These are phyloP conservation scores for Rhizopogon vesiculosus DNA, from an alignment of 768 basidiomycete genomes.

Conservation along the genomic window DNA sequence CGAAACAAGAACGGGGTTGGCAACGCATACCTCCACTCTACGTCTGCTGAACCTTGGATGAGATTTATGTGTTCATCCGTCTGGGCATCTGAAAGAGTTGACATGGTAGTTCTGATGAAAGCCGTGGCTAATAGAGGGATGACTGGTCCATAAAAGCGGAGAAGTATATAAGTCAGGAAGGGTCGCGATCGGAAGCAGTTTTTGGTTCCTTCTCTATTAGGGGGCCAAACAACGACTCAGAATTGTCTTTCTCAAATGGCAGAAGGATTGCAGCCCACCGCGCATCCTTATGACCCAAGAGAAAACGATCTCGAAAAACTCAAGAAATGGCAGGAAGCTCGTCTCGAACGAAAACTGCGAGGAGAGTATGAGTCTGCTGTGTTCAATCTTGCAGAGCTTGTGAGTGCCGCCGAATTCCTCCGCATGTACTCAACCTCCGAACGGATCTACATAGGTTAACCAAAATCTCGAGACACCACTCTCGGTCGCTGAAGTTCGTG, in stretches of 20 bases:
- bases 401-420: slow-evolving; percentile 26
- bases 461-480: slow-evolving; percentile 62
- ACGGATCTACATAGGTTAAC: slow-evolving; percentile 45
- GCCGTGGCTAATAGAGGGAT: neutral
- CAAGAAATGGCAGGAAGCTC: slow-evolving; percentile 68
- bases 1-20: slow-evolving; percentile 1
- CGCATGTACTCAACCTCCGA: neutral
- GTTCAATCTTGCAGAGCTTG: slow-evolving; percentile 58
- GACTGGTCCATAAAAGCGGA: neutral
- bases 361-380: slow-evolving; percentile 78
- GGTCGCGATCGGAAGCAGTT: slow-evolving; percentile 15
- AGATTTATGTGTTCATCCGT: slow-evolving; percentile 47
- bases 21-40: slow-evolving; percentile 71
- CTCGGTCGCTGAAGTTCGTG: slow-evolving; percentile 69
- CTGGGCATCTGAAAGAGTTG: slow-evolving; percentile 10
- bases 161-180: slow-evolving; percentile 14
- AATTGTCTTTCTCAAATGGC: neutral
- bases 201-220: no score
- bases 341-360: slow-evolving; percentile 59
- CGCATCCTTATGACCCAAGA: slow-evolving; percentile 53
- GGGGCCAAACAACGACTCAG: no score
- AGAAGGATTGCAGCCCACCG: slow-evolving; percentile 38
- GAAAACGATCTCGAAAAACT: slow-evolving; percentile 49
- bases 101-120: neutral
- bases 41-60: slow-evolving; percentile 75